Evolutionary conservation across 2,329 filamentous ascomycete genomes (phyloP).

Genomic region (Pseudogymnoascus sp.): DNA sequence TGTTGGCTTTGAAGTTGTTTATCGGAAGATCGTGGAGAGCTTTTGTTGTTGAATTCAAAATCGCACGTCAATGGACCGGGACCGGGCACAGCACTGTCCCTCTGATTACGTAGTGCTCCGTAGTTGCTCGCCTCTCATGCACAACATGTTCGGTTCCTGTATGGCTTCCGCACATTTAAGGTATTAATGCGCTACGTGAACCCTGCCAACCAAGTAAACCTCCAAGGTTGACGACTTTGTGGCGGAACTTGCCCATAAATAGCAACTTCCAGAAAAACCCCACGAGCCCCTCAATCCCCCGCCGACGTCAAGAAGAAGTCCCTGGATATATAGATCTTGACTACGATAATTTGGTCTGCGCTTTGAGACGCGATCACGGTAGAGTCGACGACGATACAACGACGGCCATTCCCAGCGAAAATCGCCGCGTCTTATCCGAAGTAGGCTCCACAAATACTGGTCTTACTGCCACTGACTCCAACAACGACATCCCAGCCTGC

Average conservation of each 20-base stretch:
- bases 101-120: constrained; percentile 1
- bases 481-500: background rate
- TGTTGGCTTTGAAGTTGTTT: constrained; percentile 2
- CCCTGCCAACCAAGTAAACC: constrained; percentile 8
- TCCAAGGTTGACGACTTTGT: constrained; percentile 8
- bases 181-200: constrained; percentile 9
- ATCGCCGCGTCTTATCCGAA: constrained; percentile 8
- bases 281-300: background rate
- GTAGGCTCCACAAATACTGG: constrained; percentile 5
- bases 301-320: background rate
- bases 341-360: background rate
- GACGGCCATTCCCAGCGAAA: background rate
- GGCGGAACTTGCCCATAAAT: constrained; percentile 6
- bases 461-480: constrained; percentile 2
- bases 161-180: constrained; percentile 8
- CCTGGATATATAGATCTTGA: background rate
- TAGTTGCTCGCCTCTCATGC: background rate
- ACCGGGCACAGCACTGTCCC: background rate
- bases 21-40: background rate
- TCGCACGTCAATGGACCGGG: constrained; percentile 2
- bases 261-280: background rate
- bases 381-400: background rate
- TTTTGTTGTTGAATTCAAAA: constrained; percentile 2
- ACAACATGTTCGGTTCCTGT: constrained; percentile 5
- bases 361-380: background rate